Evolutionary conservation across 2,329 filamentous ascomycete genomes (phyloP), one percentile per base, ranked within the genome.

Genomic region (Tolypocladium cylindrosporum): DNA sequence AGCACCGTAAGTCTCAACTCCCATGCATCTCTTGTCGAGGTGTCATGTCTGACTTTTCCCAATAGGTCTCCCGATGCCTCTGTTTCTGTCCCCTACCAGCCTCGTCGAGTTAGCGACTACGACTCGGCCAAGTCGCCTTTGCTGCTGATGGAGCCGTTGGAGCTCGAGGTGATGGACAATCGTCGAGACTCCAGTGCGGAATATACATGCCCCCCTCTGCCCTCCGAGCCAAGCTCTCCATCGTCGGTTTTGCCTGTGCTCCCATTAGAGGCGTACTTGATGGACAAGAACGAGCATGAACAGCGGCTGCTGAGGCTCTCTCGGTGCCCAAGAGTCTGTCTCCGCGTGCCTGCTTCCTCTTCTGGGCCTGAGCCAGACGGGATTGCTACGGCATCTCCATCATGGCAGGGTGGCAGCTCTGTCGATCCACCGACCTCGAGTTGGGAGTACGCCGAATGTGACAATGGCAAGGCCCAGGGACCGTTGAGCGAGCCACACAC

Each of bases 241-340:
- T 50, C 42, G n/a, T 27, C 10, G 6, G 39, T 31, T 19, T 42
- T 36, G 16, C 40, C n/a, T 14, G 7, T 41, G 7, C 34, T 55
- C 11, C 51, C 56, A 5, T 34, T 58, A 14, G 36, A 58, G 13
- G 40, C 24, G 5, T 58, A 55, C 21, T n/a, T 58, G 21, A 42
- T 55, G 54, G 53, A 55, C n/a, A 24, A 53, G 8, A 58, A 55
- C 40, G 57, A 55, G 8, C 57, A 55, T 10, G 57, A 58, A 39
- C 53, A n/a, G 11, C 53, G 57, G n/a, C 19, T 58, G 5, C 8
- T 58, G 24, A 31, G 57, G 31, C 43, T 58, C 27, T 43, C 41
- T 21, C 43, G 7, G 19, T 36, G 21, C 31, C 34, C 21, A 40
- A 19, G 14, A 3, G 39, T 40, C 39, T 14, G 39, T 16, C 39